Conservation (phyloP, 768 basidiomycete genomes). For the Paxillus ammoniavirescens region DNA sequence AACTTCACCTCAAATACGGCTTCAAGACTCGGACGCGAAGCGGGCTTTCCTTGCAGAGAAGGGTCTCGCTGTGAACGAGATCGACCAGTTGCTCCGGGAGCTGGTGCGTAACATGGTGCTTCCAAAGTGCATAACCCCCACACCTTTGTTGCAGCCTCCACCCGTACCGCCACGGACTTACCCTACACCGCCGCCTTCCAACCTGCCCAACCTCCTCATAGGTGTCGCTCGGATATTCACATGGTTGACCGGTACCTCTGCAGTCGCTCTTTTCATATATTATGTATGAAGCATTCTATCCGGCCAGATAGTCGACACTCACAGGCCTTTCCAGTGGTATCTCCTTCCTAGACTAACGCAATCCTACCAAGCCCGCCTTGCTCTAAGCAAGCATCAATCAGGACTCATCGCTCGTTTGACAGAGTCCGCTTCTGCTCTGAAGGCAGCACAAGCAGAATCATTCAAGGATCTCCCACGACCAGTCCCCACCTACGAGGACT, state of each 20-base stretch:
- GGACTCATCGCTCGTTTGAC: conserved; percentile 54
- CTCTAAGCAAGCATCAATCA: conserved; percentile 60
- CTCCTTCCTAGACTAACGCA: conserved; percentile 64
- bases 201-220: conserved; percentile 62
- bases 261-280: conserved; percentile 57
- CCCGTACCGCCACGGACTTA: conserved; percentile 70
- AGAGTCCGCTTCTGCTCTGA: conserved; percentile 53
- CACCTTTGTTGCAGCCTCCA: conserved; percentile 34
- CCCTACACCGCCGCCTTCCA: conserved; percentile 67
- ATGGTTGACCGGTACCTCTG: conserved; percentile 68
- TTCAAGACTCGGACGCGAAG: conserved; percentile 56
- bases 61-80: conserved; percentile 60
- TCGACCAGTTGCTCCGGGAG: conserved; percentile 56
- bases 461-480: conserved; percentile 58
- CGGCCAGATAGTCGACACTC: conserved; percentile 1
- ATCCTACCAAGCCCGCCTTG: conserved; percentile 58
- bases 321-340: conserved; percentile 47
- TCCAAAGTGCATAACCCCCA: conserved; percentile 5
- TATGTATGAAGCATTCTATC: conserved; percentile 46
- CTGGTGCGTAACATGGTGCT: conserved; percentile 38
- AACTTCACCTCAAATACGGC: conserved; percentile 58
- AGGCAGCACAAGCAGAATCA: conserved; percentile 52
- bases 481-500: conserved; percentile 47
- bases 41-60: conserved; percentile 68
- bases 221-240: conserved; percentile 57